Evolutionary conservation across 179 eudicot species (phyloP), one percentile per base, ranked within the genome.

Genomic region (Carnegiea gigantea): DNA sequence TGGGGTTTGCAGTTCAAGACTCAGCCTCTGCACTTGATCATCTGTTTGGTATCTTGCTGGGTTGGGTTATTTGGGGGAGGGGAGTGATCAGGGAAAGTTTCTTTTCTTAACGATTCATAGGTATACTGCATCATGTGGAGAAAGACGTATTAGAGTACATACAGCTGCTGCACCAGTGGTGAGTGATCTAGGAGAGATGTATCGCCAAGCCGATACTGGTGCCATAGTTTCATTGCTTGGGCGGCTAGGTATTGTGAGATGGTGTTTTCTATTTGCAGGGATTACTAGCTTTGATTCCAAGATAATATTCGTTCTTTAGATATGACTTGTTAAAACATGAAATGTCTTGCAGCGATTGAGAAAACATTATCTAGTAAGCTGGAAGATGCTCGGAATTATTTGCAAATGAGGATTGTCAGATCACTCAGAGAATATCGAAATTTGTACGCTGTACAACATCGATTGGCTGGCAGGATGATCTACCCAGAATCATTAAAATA

Each of bases 81-180:
- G 80, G 80, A 2, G 30, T 75, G 49, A 51, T 51, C 65, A 70
- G 28, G 30, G 18, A n/a, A 8, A 43, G 36, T 13, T 40, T 24
- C 43, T 81, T 84, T 84, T 83, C 89, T 91, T 90, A 85, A 89
- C 88, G 48, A 65, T 73, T 62, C 70, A 77, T 77, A 94, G 99
- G 84, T 96, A 91, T 78, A 96, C 99, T 49, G 93, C 99, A 33
- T 96, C 99, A 81, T 94, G 92, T 84, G 99, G 99, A 87, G 99
- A 96, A 89, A 93, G 99, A 84, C 97, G 99, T 80, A 94, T 96
- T 79, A 92, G 99, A 85, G 98, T 96, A 75, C 99, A 96, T 85
- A 96, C 99, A 24, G 95, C 98, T 23, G 97, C 97, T n/a, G 96
- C 93, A 80, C 98, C 99, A 60, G 97, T 96, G 84, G 99, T 93